Evolutionary conservation across 495 filamentous ascomycete genomes (phyloP), one percentile per base, ranked within the genome.

Genomic region (Neurospora tetrasperma): DNA sequence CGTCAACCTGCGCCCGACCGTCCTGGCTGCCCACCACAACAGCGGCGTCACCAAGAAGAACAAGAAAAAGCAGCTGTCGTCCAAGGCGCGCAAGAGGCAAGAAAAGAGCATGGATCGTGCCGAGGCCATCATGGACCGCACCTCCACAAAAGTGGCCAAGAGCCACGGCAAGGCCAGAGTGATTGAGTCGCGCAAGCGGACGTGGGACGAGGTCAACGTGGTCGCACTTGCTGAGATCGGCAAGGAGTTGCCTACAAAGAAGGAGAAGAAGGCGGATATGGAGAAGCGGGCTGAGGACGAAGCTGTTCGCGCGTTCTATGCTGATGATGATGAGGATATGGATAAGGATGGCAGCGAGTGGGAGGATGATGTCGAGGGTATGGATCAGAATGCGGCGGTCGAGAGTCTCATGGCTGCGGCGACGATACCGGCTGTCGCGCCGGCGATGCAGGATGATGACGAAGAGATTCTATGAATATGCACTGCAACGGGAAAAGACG

Each of bases 51-150:
- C 86, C 35, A 93, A 91, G 79, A 88, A 88, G 76, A 73, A 79
- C 70, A 87, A 89, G 73, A 85, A 86, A 27, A 86, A 89, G 72
- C 83, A 83, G 5, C 71, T 91, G 73, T 90, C 89, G 71, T 85
- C 86, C 75, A 88, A 89, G 71, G 91, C 93, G 74, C 86, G 88
- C 11, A 79, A 86, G 77, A 84, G 93, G 68, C 87, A 92, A 41
- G 88, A 93, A 77, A 92, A 90, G 81, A 89, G 83, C 38, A 84
- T 94, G 75, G 92, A 94, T 77, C 86, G 89, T 73, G 94, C 92
- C 42, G 92, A 92, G 75, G 85, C 85, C 8, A 83, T 91, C 75
- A 82, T 89, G 79, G 92, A 93, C 76, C 90, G 90, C 77, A 84
- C 88, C 70, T 88, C 90, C 78, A 85, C 83, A 71, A 96, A 94